A percentile compares a stretch with the other conserved stretches of the same genome.
Conservation (phyloP, 805 yeast genomes). For the Candida multigemmis region DNA sequence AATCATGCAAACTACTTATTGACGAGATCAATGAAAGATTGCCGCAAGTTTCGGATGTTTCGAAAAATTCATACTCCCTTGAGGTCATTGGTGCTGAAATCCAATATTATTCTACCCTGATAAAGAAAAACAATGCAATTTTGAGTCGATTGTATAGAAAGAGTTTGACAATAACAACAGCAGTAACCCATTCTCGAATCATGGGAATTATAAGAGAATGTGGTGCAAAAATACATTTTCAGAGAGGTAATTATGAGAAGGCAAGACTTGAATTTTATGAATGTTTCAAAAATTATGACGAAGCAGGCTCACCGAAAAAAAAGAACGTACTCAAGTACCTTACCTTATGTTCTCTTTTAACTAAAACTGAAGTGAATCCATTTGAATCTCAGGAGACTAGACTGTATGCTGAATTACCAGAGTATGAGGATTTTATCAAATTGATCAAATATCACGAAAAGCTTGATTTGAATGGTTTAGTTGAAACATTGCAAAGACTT, state of each 20-base stretch:
- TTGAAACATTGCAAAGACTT: conserved; percentile 5
- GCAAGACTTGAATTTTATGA: conserved; percentile 58
- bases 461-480: conserved; percentile 13
- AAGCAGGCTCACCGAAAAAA: conserved; percentile 38
- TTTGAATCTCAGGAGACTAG: conserved; percentile 67
- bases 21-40: conserved; percentile 27
- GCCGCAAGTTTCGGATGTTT: conserved; percentile 31
- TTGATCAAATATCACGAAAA: conserved; percentile 23
- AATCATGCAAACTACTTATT: conserved; percentile 25
- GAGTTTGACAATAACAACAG: conserved; percentile 36
- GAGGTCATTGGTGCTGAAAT: conserved; percentile 66
- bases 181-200: conserved; percentile 69
- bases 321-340: conserved; percentile 50
- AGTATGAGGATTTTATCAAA: conserved; percentile 16
- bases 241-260: conserved; percentile 45
- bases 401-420: conserved; percentile 31
- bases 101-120: conserved; percentile 35
- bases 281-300: conserved; percentile 35
- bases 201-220: conserved; percentile 71
- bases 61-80: conserved; percentile 38
- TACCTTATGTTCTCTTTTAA: conserved; percentile 50
- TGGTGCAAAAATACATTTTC: conserved; percentile 62
- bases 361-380: conserved; percentile 61
- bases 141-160: conserved; percentile 42
- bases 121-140: conserved; percentile 20